Evolutionary conservation across 345 rosid species (phyloP), one percentile per base, ranked within the genome.

Genomic region (Geranium rotundifolium): DNA sequence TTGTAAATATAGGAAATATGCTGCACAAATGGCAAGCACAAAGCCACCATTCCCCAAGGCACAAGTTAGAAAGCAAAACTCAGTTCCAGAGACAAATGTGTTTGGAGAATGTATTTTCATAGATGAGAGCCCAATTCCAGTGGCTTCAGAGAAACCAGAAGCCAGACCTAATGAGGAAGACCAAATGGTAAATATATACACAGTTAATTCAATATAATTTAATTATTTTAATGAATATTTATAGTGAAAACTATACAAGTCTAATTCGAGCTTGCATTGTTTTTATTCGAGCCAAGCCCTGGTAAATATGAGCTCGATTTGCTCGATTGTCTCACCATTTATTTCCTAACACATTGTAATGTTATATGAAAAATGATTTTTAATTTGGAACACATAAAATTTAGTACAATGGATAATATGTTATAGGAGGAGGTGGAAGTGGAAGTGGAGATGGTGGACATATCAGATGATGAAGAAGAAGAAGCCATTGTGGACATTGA

Each of bases 391-490:
- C 10, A 23, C 5, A 46, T 39, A 4, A 10, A 30, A 46, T 19
- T 54, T 16, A 13, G 3, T 31, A n/a, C n/a, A n/a, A n/a, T n/a
- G n/a, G n/a, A n/a, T 31, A 31, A 31, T 31, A 31, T 31, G 37
- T 58, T 0, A 39, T 49, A 92, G 91, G 86, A 82, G 66, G 97
- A 89, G 76, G 84, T 89, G 41, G 97, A 89, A n/a, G n/a, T n/a
- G n/a, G n/a, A n/a, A n/a, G n/a, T n/a, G n/a, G n/a, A n/a, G 73
- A 90, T 93, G 96, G 93, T 87, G 66, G 95, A 89, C 69, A 75
- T 84, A 50, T 52, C 4, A 41, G 57, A 62, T 41, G 57, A 31
- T 2, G 37, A 59, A 60, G 37, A 64, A 56, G 89, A 82, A 69
- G 87, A 87, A 29, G 77, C 86, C 17, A 63, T 83, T 50, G 58